Percentiles rank a stretch among this genome's conserved stretches.
Evolutionary conservation across 768 basidiomycete genomes (phyloP).

Genomic region (Tricholoma bakamatsutake): DNA sequence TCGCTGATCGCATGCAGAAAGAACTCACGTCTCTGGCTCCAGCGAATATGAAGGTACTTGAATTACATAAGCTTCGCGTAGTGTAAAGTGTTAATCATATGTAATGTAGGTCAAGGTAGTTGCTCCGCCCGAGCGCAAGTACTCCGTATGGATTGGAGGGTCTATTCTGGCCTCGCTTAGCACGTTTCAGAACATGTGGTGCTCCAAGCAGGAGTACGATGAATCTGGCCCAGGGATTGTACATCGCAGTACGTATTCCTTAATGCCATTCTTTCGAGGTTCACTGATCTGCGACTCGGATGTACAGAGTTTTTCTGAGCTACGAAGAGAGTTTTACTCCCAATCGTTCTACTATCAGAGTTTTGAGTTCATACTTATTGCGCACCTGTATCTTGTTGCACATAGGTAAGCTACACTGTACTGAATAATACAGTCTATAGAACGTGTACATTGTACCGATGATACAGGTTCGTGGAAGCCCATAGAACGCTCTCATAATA

Average conservation of each 20-base stretch:
- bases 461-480: too few relatives aligned
- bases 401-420: too few relatives aligned
- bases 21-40: conserved; percentile 82
- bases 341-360: too few relatives aligned
- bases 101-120: conserved; percentile 73
- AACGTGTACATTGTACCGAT: too few relatives aligned
- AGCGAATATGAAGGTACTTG: conserved; percentile 74
- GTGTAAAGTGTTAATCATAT: background rate
- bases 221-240: conserved; percentile 77
- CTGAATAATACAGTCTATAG: too few relatives aligned
- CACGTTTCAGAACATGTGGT: conserved; percentile 97
- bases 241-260: conserved; percentile 58
- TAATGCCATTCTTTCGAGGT: background rate
- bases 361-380: too few relatives aligned
- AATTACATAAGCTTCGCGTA: background rate
- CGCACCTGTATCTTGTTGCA: too few relatives aligned
- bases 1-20: conserved; percentile 94
- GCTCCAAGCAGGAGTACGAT: conserved; percentile 90
- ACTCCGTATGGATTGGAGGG: conserved; percentile 93
- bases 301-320: background rate
- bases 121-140: conserved; percentile 89
- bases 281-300: background rate
- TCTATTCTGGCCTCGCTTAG: conserved; percentile 82
- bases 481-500: too few relatives aligned
- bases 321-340: too few relatives aligned